These are phyloP conservation scores for Aspergillus sp. DNA, from an alignment of 2,329 filamentous ascomycete genomes.

Conservation along the genomic window DNA sequence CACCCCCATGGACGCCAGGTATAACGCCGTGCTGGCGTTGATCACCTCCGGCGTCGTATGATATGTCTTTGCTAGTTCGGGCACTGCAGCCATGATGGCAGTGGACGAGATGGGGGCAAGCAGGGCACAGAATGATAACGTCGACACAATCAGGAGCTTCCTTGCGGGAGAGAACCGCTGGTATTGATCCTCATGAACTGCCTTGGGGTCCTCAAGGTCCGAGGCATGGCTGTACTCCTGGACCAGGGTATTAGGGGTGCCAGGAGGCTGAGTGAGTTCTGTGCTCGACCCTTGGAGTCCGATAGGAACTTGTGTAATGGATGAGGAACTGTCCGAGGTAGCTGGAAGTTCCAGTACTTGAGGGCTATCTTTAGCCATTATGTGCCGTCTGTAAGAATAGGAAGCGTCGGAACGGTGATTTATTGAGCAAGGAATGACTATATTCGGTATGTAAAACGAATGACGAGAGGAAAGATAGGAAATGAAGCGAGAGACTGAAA, in stretches of 20 bases:
- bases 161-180: slow-evolving; percentile 59
- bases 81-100: slow-evolving; percentile 69
- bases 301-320: slow-evolving; percentile 9
- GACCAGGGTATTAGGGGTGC: slow-evolving; percentile 25
- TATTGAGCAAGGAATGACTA: too few relatives aligned
- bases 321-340: slow-evolving; percentile 10
- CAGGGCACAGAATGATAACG: slow-evolving; percentile 73
- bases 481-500: not conserved
- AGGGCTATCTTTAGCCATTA: not conserved
- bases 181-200: slow-evolving; percentile 57
- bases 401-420: not conserved
- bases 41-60: slow-evolving; percentile 66
- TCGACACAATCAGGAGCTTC: slow-evolving; percentile 66
- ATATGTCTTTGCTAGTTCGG: slow-evolving; percentile 68
- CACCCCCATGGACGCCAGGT: slow-evolving; percentile 71
- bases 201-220: slow-evolving; percentile 28
- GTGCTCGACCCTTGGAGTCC: slow-evolving; percentile 9
- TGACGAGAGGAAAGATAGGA: slow-evolving; percentile 1
- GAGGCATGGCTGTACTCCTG: slow-evolving; percentile 33
- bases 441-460: not conserved
- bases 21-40: slow-evolving; percentile 73
- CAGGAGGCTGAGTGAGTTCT: slow-evolving; percentile 14
- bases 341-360: too few relatives aligned
- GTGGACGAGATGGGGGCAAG: slow-evolving; percentile 74
- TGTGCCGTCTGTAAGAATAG: not conserved